Percentiles rank a stretch among this genome's conserved stretches.
phyloP scores from a whole-genome alignment of 2,329 filamentous ascomycete species.

The Pleoardoris graminearum region DNA sequence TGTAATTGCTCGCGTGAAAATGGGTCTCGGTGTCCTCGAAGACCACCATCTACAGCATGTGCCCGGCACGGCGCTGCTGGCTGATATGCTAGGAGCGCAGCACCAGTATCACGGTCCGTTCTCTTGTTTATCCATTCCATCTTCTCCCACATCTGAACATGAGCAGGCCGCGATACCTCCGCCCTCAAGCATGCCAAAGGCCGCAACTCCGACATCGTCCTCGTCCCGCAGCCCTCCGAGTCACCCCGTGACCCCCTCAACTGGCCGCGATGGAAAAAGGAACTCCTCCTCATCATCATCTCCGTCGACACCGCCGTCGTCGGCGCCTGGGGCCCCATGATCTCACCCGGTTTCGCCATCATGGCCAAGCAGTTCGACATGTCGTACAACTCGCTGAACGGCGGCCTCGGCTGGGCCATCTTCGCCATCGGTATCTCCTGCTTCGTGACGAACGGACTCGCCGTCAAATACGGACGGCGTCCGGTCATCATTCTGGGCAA shows the following conservation, averaged over 20 bases:
- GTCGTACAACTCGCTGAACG: conserved; percentile 23
- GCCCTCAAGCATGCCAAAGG: conserved; percentile 33
- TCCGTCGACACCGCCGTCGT: conserved; percentile 24
- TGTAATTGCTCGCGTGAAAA: conserved; percentile 1
- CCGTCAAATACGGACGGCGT: conserved; percentile 23
- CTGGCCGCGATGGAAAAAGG: conserved; percentile 31
- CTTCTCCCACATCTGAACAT: neutral
- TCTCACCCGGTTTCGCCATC: conserved; percentile 21
- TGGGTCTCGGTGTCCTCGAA: conserved; percentile 28
- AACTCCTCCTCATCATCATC: conserved; percentile 25
- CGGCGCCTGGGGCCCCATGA: conserved; percentile 29
- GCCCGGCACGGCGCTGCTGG: conserved; percentile 24
- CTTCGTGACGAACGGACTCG: conserved; percentile 24
- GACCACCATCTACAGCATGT: conserved; percentile 25
- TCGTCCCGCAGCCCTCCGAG: conserved; percentile 19
- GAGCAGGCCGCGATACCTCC: conserved; percentile 27
- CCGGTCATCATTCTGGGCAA: conserved; percentile 27
- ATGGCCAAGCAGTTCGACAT: conserved; percentile 27
- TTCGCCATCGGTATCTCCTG: conserved; percentile 27
- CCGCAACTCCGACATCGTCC: conserved; percentile 32
- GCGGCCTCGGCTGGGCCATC: conserved; percentile 25
- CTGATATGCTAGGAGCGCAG: conserved; percentile 17
- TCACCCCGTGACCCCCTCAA: conserved; percentile 24
- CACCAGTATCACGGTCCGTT: conserved; percentile 21
- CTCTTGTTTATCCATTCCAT: neutral